Base-by-base conservation (phyloP, 179 eudicot genomes). In the Silene vulgaris region DNA sequence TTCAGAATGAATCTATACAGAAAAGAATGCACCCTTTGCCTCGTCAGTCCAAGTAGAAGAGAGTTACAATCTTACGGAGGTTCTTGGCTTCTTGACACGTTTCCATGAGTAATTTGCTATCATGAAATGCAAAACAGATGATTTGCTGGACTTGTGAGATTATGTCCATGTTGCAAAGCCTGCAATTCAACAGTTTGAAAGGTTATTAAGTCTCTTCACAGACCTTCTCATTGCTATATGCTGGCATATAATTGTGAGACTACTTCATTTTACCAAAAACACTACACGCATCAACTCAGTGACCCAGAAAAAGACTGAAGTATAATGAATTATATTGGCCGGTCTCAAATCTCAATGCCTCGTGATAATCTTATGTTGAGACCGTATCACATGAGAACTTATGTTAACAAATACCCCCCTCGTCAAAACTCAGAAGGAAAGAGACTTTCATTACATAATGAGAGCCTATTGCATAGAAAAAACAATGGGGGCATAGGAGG, bases 31-130 rank as follows among this genome's bases (percentile, higher is more conserved):
- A 32, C 7, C 13, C 11, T 17, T 43, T 13, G 57, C 17, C 35
- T 1, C 60, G 16, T 88, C 81, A 95, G 72, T 95, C 99, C 69
- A 95, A 78, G 80, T 95, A 95, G 76, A 95, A 95, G 56, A 95
- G 97, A n/a, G 99, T 92, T 28, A 95, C 97, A 9, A 92, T 95
- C 91, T 95, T 95, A 72, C 99, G 82, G 37, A 95, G 90, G 77
- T 90, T 90, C 85, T 92, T 95, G 0, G 99, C 99, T 84, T 95
- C 99, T 85, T 95, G 97, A 77, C 97, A 95, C 16, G 99, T 95
- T 86, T 95, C 99, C 99, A 95, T 95, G 26, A 95, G 91, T 86
- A 95, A 80, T 73, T 82, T 85, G 79, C 99, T 95, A 68, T 95
- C 99, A 79, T 95, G 99, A 75, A 95, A 95, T 1, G 99, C 99